phyloP scores from a whole-genome alignment of 306 rosid species.

The Hippophae rhamnoides region DNA sequence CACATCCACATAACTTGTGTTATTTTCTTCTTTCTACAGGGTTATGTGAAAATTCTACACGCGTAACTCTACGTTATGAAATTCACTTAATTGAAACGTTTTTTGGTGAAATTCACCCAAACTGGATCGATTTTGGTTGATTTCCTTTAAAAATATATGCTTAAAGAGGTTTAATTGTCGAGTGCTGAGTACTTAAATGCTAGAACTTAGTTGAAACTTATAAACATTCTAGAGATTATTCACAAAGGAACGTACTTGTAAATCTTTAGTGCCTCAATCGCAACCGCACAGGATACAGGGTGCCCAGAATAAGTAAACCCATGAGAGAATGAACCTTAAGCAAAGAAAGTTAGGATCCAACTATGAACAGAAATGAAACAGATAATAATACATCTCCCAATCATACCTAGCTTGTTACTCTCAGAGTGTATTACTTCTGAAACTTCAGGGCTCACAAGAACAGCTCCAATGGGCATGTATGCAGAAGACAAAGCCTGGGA shows the following conservation, averaged over 20 bases:
- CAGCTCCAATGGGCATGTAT: conserved; percentile 87
- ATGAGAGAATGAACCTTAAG: conserved; percentile 56
- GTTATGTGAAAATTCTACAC: too few species aligned
- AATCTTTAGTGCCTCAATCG: conserved; percentile 82
- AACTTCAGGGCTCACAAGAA: conserved; percentile 79
- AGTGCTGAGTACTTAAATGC: not conserved
- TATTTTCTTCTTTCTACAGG: too few species aligned
- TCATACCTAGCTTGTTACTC: conserved; percentile 81
- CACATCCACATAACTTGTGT: too few species aligned
- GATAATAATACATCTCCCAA: not conserved
- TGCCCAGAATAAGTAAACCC: conserved; percentile 97
- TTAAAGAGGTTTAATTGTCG: not conserved
- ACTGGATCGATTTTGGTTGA: not conserved
- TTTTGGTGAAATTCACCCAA: not conserved
- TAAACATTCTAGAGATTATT: conserved; percentile 4
- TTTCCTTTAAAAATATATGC: not conserved
- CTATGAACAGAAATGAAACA: conserved; percentile 9
- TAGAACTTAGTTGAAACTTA: not conserved
- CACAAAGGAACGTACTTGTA: conserved; percentile 56
- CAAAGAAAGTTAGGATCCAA: conserved; percentile 10
- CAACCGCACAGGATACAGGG: conserved; percentile 80
- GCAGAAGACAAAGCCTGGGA: conserved; percentile 87
- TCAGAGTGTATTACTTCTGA: conserved; percentile 72
- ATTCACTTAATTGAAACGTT: too few species aligned
- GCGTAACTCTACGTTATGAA: too few species aligned